Evolutionary conservation across 2,329 filamentous ascomycete genomes (phyloP), one percentile per base, ranked within the genome.

Genomic region (Elsinoe necatrix): DNA sequence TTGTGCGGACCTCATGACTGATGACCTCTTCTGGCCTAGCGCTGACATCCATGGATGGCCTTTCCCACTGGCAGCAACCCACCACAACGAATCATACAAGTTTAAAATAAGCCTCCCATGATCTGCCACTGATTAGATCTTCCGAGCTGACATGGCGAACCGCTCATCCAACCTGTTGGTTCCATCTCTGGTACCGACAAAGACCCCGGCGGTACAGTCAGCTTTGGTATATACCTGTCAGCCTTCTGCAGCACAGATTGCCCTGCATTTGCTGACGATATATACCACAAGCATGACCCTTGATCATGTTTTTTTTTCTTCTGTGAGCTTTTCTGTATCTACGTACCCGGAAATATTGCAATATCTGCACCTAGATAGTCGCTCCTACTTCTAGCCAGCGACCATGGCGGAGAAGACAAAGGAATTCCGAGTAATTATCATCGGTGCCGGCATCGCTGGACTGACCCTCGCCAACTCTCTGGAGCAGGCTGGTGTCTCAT

Each of bases 381-480:
- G n/a, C n/a, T 14, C 5, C 41, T 12, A 21, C 21, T 37, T n/a
- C 34, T 11, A 11, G 9, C 5, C 9, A 12, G 14, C 4, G 14
- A 50, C 7, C 45, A 50, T 50, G 45, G 25, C 12, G n/a, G 23
- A 29, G 14, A 31, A 50, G 11, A 57, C 45, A 5, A 29, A 54
- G n/a, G 27, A 18, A 14, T 70, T 71, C 63, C 68, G 67, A 52
- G 69, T 78, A 21, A 64, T 79, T 54, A 78, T 80, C 37, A 74
- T 69, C 1, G 77, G 78, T 16, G 78, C 75, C 5, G 71, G 74
- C 45, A 65, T 80, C n/a, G 69, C 73, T 1, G 79, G 79, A 5
- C 64, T 79, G 0, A 68, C 72, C 0, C 63, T 79, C 6, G 75
- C 77, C 3, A 70, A 72, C 41, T 71, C 72, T 59, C 71, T 81